phyloP scores from a whole-genome alignment of 352 stramenopile genomes.

The Pythium brassicae region DNA sequence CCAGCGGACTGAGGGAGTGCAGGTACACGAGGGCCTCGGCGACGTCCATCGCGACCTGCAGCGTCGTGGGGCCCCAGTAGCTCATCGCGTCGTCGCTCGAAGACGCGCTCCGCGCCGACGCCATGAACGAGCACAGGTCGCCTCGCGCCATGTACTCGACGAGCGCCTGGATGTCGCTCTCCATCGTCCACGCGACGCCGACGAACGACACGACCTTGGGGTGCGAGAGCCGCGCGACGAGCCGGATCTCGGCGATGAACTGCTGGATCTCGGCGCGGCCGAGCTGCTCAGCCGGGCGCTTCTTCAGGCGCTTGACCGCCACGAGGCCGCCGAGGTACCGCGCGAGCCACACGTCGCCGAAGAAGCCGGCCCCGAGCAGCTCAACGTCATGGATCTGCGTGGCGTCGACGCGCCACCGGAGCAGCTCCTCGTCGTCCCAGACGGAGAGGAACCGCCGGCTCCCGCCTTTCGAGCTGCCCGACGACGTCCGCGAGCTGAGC shows the following conservation, averaged over 20 bases:
- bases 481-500: constrained; percentile 1
- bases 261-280: constrained; percentile 22
- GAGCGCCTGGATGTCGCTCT: constrained; percentile 34
- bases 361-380: constrained; percentile 32
- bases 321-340: constrained; percentile 40
- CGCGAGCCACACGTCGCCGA: constrained; percentile 49
- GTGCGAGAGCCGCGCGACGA: constrained; percentile 41
- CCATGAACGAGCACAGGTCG: constrained; percentile 38
- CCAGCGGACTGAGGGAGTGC: constrained; percentile 20
- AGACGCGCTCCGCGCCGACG: not conserved
- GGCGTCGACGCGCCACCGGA: constrained; percentile 45
- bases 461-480: constrained; percentile 2
- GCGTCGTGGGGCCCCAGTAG: constrained; percentile 11
- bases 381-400: constrained; percentile 24
- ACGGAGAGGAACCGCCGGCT: constrained; percentile 20
- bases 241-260: constrained; percentile 47
- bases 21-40: constrained; percentile 28
- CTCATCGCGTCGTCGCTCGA: not conserved
- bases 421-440: constrained; percentile 64
- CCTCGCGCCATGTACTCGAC: constrained; percentile 57
- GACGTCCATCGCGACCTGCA: constrained; percentile 19
- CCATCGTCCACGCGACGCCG: constrained; percentile 37
- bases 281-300: constrained; percentile 10
- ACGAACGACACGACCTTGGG: constrained; percentile 48
- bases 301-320: constrained; percentile 47